phyloP scores from a whole-genome alignment of 148 eudicot genomes.

The Amaranthus hypochondriacus region DNA sequence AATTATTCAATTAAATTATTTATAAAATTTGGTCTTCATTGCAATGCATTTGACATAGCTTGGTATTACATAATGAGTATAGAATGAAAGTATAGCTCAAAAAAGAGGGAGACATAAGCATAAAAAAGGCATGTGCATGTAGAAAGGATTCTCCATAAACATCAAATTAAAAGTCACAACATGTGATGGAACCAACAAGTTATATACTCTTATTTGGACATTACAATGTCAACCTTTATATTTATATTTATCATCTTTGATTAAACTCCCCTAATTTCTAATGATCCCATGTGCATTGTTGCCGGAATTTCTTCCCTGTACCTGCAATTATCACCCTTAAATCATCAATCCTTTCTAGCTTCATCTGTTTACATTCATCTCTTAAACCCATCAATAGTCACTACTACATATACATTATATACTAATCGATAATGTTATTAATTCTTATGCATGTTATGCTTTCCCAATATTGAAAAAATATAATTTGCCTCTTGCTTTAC shows the following conservation, averaged over 20 bases:
- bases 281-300: conserved; percentile 48
- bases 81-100: background rate
- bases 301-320: conserved; percentile 21
- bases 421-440: background rate
- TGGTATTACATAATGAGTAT: background rate
- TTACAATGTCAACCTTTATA: conserved; percentile 23
- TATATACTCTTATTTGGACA: conserved; percentile 10
- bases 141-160: conserved; percentile 25
- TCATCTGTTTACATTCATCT: no score
- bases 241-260: background rate
- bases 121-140: conserved; percentile 35
- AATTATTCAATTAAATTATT: no score
- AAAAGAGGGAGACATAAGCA: conserved; percentile 31
- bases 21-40: no score
- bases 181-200: conserved; percentile 23
- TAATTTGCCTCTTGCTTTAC: no score
- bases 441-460: background rate
- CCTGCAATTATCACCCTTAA: background rate
- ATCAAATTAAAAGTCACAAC: conserved; percentile 12
- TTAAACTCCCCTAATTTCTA: conserved; percentile 4
- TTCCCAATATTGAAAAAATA: no score
- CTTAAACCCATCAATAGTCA: no score
- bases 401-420: no score
- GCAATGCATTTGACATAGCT: no score
- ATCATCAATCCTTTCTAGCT: no score